Evolutionary conservation across 768 basidiomycete species (phyloP).

Genomic region (Collybiopsis luxurians): DNA sequence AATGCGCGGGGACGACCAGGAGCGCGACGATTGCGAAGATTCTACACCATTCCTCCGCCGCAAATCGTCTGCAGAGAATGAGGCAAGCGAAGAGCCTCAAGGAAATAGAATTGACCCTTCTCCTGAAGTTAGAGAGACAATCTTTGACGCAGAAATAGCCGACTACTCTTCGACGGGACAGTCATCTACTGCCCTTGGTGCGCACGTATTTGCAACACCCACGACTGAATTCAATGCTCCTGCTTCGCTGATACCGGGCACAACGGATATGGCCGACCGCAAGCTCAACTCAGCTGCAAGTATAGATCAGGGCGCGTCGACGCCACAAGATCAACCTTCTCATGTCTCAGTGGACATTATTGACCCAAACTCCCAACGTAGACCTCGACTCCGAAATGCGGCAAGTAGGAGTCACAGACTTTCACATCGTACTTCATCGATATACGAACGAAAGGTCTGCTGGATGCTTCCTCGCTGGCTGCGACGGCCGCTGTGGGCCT

Average conservation of each 20-base stretch:
- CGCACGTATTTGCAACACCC: conserved; percentile 26
- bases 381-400: neutral
- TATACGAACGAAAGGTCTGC: conserved; percentile 42
- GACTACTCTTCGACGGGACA: conserved; percentile 2
- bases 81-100: no score
- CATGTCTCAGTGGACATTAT: neutral
- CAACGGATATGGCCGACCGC: neutral
- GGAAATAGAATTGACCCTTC: neutral
- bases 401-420: neutral
- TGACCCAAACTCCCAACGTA: neutral
- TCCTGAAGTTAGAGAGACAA: neutral
- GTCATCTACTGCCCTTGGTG: conserved; percentile 15
- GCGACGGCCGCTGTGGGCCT: conserved; percentile 59
- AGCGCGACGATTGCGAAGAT: conserved; percentile 19
- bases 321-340: neutral
- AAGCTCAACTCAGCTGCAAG: neutral
- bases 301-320: neutral
- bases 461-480: conserved; percentile 51
- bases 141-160: neutral
- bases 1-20: neutral
- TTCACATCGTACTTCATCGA: conserved; percentile 31
- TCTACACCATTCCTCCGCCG: conserved; percentile 16
- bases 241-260: neutral
- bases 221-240: conserved; percentile 3
- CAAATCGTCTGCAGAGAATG: neutral